Evolutionary conservation across 352 stramenopile genomes (phyloP).

Genomic region (Thalassiosira exigua): DNA sequence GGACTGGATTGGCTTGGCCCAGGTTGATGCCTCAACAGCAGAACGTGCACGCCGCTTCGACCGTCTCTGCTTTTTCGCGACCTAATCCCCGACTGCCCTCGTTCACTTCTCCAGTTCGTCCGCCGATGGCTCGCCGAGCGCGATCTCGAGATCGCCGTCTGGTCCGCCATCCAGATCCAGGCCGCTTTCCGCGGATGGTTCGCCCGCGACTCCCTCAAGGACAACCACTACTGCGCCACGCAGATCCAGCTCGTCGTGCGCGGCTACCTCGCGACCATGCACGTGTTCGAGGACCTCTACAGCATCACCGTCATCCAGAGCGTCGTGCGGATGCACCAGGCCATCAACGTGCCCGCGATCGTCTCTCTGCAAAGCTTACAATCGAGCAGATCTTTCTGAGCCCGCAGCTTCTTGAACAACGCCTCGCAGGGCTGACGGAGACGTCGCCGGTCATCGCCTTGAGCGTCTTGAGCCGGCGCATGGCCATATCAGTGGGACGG

Average conservation of each 20-base stretch:
- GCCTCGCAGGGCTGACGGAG: slow-evolving; percentile 60
- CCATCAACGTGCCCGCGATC: slow-evolving; percentile 54
- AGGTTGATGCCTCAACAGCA: too few relatives aligned
- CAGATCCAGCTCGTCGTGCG: slow-evolving; percentile 75
- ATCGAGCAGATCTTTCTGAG: too few relatives aligned
- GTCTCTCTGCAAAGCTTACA: slow-evolving; percentile 53
- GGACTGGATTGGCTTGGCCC: too few relatives aligned
- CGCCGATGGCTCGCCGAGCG: slow-evolving; percentile 56
- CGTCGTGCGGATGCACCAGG: slow-evolving; percentile 57
- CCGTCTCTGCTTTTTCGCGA: too few relatives aligned
- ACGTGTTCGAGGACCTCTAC: slow-evolving; percentile 74
- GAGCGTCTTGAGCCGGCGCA: slow-evolving; percentile 63
- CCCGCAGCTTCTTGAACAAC: too few relatives aligned
- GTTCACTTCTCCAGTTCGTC: slow-evolving; percentile 40
- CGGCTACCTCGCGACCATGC: slow-evolving; percentile 66
- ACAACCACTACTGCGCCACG: slow-evolving; percentile 81
- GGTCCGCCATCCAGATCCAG: slow-evolving; percentile 80
- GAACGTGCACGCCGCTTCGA: too few relatives aligned
- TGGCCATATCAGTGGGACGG: slow-evolving; percentile 76
- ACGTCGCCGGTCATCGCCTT: slow-evolving; percentile 80
- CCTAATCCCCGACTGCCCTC: not conserved
- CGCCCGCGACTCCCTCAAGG: slow-evolving; percentile 73
- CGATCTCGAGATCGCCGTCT: slow-evolving; percentile 59
- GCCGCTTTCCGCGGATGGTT: slow-evolving; percentile 78
- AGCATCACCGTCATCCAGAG: slow-evolving; percentile 74